Base-by-base conservation (phyloP, 2,329 filamentous ascomycete species). In the Calonectria pteridis region DNA sequence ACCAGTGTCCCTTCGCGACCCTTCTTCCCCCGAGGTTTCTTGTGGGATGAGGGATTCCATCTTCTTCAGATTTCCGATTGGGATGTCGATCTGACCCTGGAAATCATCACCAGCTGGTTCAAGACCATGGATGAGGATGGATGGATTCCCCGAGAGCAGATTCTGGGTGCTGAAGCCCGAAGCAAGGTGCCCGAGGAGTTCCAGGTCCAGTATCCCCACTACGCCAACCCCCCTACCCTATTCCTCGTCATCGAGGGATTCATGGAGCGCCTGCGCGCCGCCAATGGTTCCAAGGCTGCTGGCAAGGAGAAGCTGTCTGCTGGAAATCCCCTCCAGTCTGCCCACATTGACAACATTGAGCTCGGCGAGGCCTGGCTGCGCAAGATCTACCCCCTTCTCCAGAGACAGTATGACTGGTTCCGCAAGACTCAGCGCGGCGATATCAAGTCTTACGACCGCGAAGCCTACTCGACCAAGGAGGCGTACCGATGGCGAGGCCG, bases 41-140 rank as follows among this genome's bases (percentile, higher is more conserved):
- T 98, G 5, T 99, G 97, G 97, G 97, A 99, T 80, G 97, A 99
- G 84, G 97, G 97, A 0, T 99, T 98, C 85, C 97, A 99, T 81
- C 88, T 99, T 43, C 88, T 98, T 62, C 96, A 96, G 2, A 93
- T 99, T 68, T 90, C 95, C 26, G 96, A 99, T 77, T 99, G 96
- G 94, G 97, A 99, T 82, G 91, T 95, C 67, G 96, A 98, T 81
- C 89, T 98, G 66, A 93, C 94, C 4, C 87, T 94, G 35, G 95
- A 98, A 76, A 95, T 99, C 77, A 91, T 98, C 75, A 94, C 94
- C 86, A 98, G 95, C 85, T 99, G 97, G 97, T 97, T 97, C 86
- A 95, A 93, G 76, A 91, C 98, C 23, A 98, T 98, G 91, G 97
- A 99, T 77, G 94, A 97, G 20, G 95, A 98, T 83, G 97, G 97